Base-by-base conservation (phyloP, 306 rosid genomes). In the Cucurbita maxima region DNA sequence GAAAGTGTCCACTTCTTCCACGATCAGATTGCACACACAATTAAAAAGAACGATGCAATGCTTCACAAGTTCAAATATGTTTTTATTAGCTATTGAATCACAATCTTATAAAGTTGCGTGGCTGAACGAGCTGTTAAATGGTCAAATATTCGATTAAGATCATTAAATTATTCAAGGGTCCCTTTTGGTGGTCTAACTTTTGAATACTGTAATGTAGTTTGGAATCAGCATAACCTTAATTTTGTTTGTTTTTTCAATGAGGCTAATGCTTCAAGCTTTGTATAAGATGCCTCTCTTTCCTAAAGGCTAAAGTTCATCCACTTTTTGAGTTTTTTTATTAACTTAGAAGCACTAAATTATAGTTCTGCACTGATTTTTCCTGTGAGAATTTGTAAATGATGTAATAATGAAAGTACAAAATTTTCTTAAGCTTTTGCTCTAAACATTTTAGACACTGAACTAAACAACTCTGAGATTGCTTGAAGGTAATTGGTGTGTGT, bases 201-300 rank as follows among this genome's bases (percentile, higher is more conserved):
- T 52, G 50, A 52, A 16, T 52, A 11, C 57, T 37, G 36, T 30
- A 52, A 37, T 41, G 50, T 16, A 54, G 36, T 34, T 54, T 34
- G 76, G 51, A 52, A 51, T 71, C 50, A 53, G 75, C 61, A 53
- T 68, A 67, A 66, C 38, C 12, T 45, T 30, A 4, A 50, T 11
- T 69, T 12, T 71, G 44, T 25, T 71, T 37, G 44, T 25, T 71
- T 37, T 36, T 53, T 51, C 5, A 34, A 51, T 8, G 3, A 71
- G 19, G 36, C 58, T 8, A 71, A 41, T 10, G 50, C n/a, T 53
- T 53, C 20, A 71, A 71, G 75, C 11, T 51, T 51, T 12, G 75
- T 53, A 71, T 71, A 71, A 71, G 75, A 71, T 71, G 75, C 50
- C 75, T 12, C 48, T 61, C 48, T 37, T 37, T 61, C 10, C 7